Percentiles rank a stretch among this genome's conserved stretches.
These are phyloP conservation scores for Drechslerella dactyloides DNA, from an alignment of 2,329 filamentous ascomycete species.

Conservation along the genomic window DNA sequence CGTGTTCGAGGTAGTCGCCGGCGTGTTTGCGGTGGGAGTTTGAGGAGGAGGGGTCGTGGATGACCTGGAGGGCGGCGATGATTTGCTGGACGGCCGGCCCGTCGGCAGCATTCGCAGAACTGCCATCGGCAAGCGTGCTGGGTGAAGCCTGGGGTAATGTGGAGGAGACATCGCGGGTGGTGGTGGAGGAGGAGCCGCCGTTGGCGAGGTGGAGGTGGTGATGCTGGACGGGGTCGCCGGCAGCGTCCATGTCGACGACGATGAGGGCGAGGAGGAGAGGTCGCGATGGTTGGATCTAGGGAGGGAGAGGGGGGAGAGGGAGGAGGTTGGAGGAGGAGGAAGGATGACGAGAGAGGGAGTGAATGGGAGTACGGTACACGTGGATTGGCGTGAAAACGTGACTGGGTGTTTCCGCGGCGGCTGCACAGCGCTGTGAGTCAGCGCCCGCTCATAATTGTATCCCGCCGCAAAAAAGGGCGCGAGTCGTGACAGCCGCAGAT, in stretches of 20 bases:
- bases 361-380: background rate
- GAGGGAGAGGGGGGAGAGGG: background rate
- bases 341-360: too few species aligned
- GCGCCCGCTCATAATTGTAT: too few species aligned
- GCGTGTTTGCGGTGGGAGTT: conserved; percentile 84
- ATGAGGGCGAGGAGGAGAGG: background rate
- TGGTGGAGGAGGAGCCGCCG: conserved; percentile 13
- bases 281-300: background rate
- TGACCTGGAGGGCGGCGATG: conserved; percentile 81
- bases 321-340: background rate
- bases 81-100: conserved; percentile 67
- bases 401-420: background rate
- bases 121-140: conserved; percentile 9
- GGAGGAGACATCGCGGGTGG: conserved; percentile 28
- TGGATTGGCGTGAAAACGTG: conserved; percentile 1
- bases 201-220: conserved; percentile 19
- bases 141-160: too few species aligned
- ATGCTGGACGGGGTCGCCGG: conserved; percentile 23
- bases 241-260: conserved; percentile 18
- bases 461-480: too few species aligned
- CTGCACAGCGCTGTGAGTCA: background rate
- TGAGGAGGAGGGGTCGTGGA: conserved; percentile 79
- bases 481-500: too few species aligned
- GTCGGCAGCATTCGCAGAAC: background rate
- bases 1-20: conserved; percentile 80